Conservation (phyloP, 1,139 yeast genomes). For the Lizanozyma gosingica region DNA sequence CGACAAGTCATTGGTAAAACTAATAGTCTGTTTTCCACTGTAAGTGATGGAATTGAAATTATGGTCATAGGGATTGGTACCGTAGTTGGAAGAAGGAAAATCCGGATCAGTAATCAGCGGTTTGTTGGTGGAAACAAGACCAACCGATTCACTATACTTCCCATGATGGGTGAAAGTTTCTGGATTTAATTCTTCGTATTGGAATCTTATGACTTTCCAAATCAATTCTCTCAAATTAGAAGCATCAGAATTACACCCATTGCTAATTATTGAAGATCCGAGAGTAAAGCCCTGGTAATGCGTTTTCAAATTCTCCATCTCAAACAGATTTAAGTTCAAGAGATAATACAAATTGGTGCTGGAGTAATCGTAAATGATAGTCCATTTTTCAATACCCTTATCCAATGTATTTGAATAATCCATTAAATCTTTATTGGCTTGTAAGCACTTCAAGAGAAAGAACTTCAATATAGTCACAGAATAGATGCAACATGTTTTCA, state of each 20-base stretch:
- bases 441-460: neutral
- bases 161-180: neutral
- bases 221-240: constrained; percentile 20
- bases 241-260: constrained; percentile 15
- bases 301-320: neutral
- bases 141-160: neutral
- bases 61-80: neutral
- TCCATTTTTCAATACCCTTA: neutral
- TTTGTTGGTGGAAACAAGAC: neutral
- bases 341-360: neutral
- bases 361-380: neutral
- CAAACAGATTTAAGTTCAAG: neutral
- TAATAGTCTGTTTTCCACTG: neutral
- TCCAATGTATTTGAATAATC: neutral
- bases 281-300: neutral
- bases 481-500: neutral
- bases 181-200: neutral
- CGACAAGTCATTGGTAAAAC: neutral
- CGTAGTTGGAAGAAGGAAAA: neutral
- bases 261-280: neutral
- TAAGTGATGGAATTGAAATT: too few relatives aligned
- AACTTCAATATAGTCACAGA: neutral
- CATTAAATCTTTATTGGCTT: neutral
- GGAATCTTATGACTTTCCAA: constrained; percentile 22
- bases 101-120: neutral